Conservation (phyloP, 768 basidiomycete genomes). For the Mycena belliarum region DNA sequence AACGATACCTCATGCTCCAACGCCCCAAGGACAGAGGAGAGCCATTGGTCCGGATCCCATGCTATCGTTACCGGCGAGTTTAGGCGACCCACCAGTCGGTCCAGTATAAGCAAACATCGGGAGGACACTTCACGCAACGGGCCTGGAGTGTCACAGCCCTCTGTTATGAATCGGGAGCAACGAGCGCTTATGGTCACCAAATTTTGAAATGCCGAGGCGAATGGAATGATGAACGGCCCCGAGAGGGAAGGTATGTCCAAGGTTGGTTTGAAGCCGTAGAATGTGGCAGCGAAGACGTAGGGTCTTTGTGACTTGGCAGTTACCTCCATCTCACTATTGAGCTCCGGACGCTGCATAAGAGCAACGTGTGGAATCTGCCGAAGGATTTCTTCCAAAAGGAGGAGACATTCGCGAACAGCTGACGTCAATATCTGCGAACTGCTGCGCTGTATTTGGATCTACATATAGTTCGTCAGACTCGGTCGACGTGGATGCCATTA, state of each 20-base stretch:
- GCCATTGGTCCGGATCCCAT: constrained; percentile 73
- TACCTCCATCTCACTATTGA: constrained; percentile 37
- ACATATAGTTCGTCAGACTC: constrained; percentile 3
- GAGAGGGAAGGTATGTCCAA: constrained; percentile 20
- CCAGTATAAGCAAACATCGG: constrained; percentile 52
- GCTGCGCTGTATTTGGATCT: constrained; percentile 42
- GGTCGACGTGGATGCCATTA: background rate
- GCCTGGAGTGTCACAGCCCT: constrained; percentile 31
- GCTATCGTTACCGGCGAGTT: constrained; percentile 39
- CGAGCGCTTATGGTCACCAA: constrained; percentile 46
- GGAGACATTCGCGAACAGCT: constrained; percentile 42
- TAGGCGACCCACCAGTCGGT: constrained; percentile 48
- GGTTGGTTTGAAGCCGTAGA: constrained; percentile 53
- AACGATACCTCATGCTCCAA: constrained; percentile 55
- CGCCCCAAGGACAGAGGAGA: constrained; percentile 50
- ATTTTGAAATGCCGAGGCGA: constrained; percentile 59
- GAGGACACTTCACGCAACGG: constrained; percentile 52
- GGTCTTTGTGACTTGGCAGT: constrained; percentile 37
- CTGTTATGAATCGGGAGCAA: constrained; percentile 42
- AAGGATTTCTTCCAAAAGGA: constrained; percentile 56
- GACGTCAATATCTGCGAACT: constrained; percentile 34
- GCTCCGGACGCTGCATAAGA: constrained; percentile 51
- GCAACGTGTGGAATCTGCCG: constrained; percentile 50
- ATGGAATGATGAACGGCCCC: constrained; percentile 44
- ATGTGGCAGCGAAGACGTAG: constrained; percentile 58